Conservation (phyloP, 2,329 filamentous ascomycete species). For the Juglanconis sp. region DNA sequence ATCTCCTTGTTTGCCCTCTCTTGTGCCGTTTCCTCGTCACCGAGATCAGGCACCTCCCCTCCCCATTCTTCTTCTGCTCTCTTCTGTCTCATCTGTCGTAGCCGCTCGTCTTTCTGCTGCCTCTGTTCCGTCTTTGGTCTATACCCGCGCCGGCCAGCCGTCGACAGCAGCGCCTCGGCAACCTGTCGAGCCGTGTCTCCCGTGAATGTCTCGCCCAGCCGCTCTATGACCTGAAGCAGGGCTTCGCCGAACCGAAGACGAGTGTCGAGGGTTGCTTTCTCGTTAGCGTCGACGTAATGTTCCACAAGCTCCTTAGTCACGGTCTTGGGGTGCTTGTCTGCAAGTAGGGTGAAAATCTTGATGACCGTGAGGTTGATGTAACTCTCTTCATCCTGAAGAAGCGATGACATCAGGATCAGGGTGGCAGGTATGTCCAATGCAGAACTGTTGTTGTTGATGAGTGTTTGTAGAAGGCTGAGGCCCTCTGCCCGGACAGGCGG, state of each 20-base stretch:
- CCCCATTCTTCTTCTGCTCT: slow-evolving; percentile 54
- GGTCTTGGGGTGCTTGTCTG: slow-evolving; percentile 58
- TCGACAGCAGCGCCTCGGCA: slow-evolving; percentile 56
- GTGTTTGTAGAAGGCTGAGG: slow-evolving; percentile 54
- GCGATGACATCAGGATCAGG: slow-evolving; percentile 59
- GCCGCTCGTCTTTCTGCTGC: slow-evolving; percentile 49
- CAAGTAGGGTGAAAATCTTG: slow-evolving; percentile 60
- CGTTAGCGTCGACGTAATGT: slow-evolving; percentile 62
- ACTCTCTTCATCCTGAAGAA: slow-evolving; percentile 65
- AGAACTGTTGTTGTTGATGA: slow-evolving; percentile 54
- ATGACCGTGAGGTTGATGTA: slow-evolving; percentile 70
- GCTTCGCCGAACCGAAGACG: slow-evolving; percentile 69
- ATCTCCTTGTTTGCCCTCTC: slow-evolving; percentile 47
- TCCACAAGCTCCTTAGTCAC: slow-evolving; percentile 62
- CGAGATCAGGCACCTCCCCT: slow-evolving; percentile 47
- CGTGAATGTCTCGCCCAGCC: slow-evolving; percentile 52
- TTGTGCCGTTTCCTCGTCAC: slow-evolving; percentile 42
- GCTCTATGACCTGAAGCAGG: slow-evolving; percentile 61
- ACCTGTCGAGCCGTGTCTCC: slow-evolving; percentile 51
- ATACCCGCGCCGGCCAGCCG: slow-evolving; percentile 61
- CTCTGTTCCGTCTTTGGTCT: slow-evolving; percentile 57
- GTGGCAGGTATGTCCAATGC: slow-evolving; percentile 65
- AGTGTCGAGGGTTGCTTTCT: slow-evolving; percentile 57
- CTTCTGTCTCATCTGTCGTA: slow-evolving; percentile 45
- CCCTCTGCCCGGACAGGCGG: slow-evolving; percentile 66